Evolutionary conservation across 2,329 filamentous ascomycete species (phyloP).

Genomic region (Coniochaeta hoffmannii): DNA sequence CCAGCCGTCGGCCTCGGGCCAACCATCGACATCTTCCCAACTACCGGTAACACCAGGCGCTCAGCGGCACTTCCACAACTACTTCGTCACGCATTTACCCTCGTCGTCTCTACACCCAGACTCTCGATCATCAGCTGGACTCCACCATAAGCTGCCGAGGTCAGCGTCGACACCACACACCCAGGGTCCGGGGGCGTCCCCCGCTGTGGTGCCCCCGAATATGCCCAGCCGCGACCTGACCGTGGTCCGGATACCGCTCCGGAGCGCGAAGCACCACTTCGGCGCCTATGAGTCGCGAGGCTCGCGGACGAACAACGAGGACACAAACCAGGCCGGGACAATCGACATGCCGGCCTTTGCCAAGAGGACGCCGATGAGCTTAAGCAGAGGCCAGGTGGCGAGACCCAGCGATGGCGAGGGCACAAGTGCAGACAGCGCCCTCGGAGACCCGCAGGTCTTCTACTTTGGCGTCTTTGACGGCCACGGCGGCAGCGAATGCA

Average conservation of each 20-base stretch:
- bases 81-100: slow-evolving; percentile 93
- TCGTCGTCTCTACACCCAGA: slow-evolving; percentile 91
- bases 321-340: slow-evolving; percentile 88
- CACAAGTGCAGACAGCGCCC: slow-evolving; percentile 66
- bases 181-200: slow-evolving; percentile 42
- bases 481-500: slow-evolving; percentile 85
- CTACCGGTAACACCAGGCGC: slow-evolving; percentile 5
- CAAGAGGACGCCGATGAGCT: slow-evolving; percentile 64
- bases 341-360: slow-evolving; percentile 92
- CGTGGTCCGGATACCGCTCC: slow-evolving; percentile 88
- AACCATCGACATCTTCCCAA: background rate
- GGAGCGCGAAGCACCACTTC: slow-evolving; percentile 93
- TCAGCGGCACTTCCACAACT: slow-evolving; percentile 72
- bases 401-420: slow-evolving; percentile 46
- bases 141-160: slow-evolving; percentile 80
- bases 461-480: slow-evolving; percentile 97
- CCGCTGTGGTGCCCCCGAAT: slow-evolving; percentile 51
- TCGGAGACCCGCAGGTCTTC: slow-evolving; percentile 90
- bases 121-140: slow-evolving; percentile 53
- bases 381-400: slow-evolving; percentile 35
- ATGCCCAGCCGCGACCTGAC: slow-evolving; percentile 69
- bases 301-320: slow-evolving; percentile 83
- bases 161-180: slow-evolving; percentile 76
- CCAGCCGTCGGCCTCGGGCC: background rate
- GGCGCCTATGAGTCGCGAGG: slow-evolving; percentile 74